These are phyloP conservation scores for Bretziella fagacearum DNA, from an alignment of 2,329 filamentous ascomycete genomes.

Conservation along the genomic window DNA sequence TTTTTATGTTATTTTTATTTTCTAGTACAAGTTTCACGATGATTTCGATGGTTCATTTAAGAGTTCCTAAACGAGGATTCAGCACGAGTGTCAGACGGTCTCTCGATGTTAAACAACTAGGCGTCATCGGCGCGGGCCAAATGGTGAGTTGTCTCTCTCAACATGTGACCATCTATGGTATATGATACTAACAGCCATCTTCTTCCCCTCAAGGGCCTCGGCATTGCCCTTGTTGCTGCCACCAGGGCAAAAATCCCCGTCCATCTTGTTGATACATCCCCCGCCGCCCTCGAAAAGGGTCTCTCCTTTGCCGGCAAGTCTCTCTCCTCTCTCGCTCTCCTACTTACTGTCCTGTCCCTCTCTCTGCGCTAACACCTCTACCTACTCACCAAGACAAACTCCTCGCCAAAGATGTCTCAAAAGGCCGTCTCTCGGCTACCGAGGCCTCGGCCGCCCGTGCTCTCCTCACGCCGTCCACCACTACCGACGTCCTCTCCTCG, in stretches of 20 bases:
- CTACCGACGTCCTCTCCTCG: constrained; percentile 59
- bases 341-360: background rate
- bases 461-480: constrained; percentile 52
- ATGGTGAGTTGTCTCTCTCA: constrained; percentile 58
- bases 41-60: background rate
- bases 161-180: too few species aligned
- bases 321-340: background rate
- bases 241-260: constrained; percentile 71
- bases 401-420: constrained; percentile 79
- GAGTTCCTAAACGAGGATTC: constrained; percentile 37
- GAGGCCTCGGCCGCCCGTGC: constrained; percentile 58
- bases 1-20: too few species aligned
- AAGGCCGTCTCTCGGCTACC: constrained; percentile 67
- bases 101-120: constrained; percentile 62
- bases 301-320: constrained; percentile 66
- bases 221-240: constrained; percentile 87
- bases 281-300: constrained; percentile 75
- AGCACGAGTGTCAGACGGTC: constrained; percentile 47
- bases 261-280: constrained; percentile 66
- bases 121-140: constrained; percentile 86
- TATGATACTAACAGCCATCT: constrained; percentile 15
- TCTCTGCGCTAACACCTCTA: background rate
- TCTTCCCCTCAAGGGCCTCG: constrained; percentile 81
- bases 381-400: constrained; percentile 52
- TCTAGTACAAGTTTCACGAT: background rate